Evolutionary conservation across 441 rosid species (phyloP), one percentile per base, ranked within the genome.

Genomic region (Populus hybrid): DNA sequence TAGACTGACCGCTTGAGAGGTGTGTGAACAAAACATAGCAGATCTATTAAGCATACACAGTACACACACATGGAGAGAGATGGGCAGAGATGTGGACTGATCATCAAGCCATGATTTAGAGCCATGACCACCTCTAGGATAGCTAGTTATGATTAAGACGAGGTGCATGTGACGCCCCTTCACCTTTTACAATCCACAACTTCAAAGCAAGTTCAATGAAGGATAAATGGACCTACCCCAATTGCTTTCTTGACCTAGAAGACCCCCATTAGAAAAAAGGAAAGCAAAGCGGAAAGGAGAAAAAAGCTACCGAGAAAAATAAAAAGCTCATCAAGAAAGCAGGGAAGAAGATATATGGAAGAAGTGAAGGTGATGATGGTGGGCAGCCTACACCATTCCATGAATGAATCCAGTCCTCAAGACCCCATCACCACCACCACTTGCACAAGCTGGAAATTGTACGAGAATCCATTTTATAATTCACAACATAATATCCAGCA

Each of bases 381-480:
- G 79, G 53, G 70, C 78, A 79, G 83, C 83, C 73, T 80, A 70
- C 76, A 73, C 2, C 66, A 67, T 78, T 69, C 84, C 70, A 66
- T 53, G 67, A 75, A 75, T 79, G 83, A 73, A 70, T 24, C 77
- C 21, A 72, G 64, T 66, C 78, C 82, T 81, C 82, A 32, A 69
- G 75, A 82, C 34, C 76, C 70, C 80, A 81, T 79, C 84, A 84
- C 68, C 87, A 80, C 83, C 75, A 67, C 85, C 82, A 81, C 86
- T 83, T 66, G 79, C 77, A 82, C 90, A 57, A 86, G 83, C 85
- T 92, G 98, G 98, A 92, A 90, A 84, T 87, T 89, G 79, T 92
- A 94, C 85, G 87, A 87, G 5, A 92, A 94, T 65, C 96, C 98
- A 19, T 87, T 83, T 86, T 92, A 85, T 86, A 82, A 73, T 83